These are phyloP conservation scores for Xylariaceae sp. DNA, from an alignment of 2,329 filamentous ascomycete species.

Conservation along the genomic window DNA sequence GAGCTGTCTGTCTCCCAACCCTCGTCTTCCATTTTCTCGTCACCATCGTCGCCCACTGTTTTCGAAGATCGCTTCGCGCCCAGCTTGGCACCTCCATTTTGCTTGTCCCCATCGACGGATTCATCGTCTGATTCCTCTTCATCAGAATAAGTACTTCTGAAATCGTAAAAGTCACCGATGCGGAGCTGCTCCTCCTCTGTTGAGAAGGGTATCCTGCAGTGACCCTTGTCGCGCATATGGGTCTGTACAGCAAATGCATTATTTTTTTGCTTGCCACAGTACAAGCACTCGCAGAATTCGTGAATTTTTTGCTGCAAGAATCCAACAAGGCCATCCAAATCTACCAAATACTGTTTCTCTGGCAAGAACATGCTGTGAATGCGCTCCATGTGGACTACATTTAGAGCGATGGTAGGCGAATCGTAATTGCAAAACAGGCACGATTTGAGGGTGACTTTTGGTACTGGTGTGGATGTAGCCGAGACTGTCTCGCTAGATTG, in stretches of 20 bases:
- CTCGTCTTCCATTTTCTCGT: slow-evolving; percentile 60
- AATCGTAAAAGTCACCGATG: slow-evolving; percentile 96
- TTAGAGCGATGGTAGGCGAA: slow-evolving; percentile 71
- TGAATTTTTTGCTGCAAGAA: slow-evolving; percentile 78
- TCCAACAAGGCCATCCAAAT: slow-evolving; percentile 75
- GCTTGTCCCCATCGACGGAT: slow-evolving; percentile 41
- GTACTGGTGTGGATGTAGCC: slow-evolving; percentile 36
- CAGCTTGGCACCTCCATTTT: slow-evolving; percentile 63
- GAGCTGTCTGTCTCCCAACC: slow-evolving; percentile 96
- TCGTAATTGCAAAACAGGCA: slow-evolving; percentile 93
- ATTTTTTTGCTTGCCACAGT: slow-evolving; percentile 78
- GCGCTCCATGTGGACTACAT: slow-evolving; percentile 83
- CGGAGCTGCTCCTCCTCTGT: slow-evolving; percentile 87
- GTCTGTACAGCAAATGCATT: slow-evolving; percentile 81
- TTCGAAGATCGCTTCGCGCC: slow-evolving; percentile 56
- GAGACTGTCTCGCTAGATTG: slow-evolving; percentile 37
- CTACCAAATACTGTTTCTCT: slow-evolving; percentile 76
- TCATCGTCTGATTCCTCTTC: slow-evolving; percentile 60
- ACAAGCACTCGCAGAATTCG: slow-evolving; percentile 78
- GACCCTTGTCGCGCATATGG: slow-evolving; percentile 94
- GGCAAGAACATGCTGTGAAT: slow-evolving; percentile 96
- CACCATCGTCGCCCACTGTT: slow-evolving; percentile 46
- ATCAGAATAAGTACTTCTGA: slow-evolving; percentile 91
- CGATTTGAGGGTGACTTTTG: slow-evolving; percentile 41
- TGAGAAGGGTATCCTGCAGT: slow-evolving; percentile 94